Conservation (phyloP, 2,329 filamentous ascomycete species). For the Colletotrichum liriopes region DNA sequence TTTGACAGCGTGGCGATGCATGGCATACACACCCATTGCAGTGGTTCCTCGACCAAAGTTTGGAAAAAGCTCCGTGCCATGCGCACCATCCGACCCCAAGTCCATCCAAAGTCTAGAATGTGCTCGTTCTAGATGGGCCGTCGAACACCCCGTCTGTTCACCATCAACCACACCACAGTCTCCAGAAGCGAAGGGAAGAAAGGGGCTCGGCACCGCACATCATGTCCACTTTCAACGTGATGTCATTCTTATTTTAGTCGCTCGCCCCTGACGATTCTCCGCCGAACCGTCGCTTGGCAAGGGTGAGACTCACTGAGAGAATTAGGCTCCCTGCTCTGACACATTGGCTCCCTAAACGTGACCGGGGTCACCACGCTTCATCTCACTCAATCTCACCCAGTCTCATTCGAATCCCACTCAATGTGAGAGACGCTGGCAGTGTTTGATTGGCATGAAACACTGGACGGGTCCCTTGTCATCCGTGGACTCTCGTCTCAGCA, state of each 20-base stretch:
- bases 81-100: not conserved
- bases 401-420: not conserved
- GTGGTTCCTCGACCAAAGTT: not conserved
- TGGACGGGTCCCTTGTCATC: not conserved
- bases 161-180: not conserved
- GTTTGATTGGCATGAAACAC: constrained; percentile 17
- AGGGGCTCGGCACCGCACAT: constrained; percentile 14
- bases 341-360: not conserved
- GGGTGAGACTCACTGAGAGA: not conserved
- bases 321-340: not conserved
- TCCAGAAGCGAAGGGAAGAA: constrained; percentile 3
- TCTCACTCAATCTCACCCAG: not conserved
- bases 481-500: not conserved
- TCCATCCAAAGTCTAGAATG: constrained; percentile 7
- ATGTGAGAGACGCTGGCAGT: not conserved
- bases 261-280: constrained; percentile 20
- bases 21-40: not conserved
- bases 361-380: not conserved
- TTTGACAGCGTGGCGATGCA: not conserved
- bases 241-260: constrained; percentile 32
- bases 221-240: constrained; percentile 10
- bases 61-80: not conserved
- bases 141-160: constrained; percentile 19
- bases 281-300: constrained; percentile 19
- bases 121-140: constrained; percentile 15